These are phyloP conservation scores for Acephala macrosclerotiorum DNA, from an alignment of 2,329 filamentous ascomycete species.

Conservation along the genomic window DNA sequence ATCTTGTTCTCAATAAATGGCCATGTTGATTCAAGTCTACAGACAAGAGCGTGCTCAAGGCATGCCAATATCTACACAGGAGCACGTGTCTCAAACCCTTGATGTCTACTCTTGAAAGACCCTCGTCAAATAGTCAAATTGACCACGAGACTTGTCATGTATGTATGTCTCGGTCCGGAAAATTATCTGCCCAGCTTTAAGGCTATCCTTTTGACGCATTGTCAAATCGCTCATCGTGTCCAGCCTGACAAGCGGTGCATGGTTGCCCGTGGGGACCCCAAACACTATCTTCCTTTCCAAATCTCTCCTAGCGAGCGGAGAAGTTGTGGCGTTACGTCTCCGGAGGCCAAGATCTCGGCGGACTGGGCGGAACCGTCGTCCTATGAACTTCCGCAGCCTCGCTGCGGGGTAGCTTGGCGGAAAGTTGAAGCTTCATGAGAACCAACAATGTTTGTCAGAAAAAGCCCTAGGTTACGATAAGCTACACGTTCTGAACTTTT, in stretches of 20 bases:
- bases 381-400: too few species aligned
- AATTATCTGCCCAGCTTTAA: not conserved
- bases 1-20: not conserved
- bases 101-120: not conserved
- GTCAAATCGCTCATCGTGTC: not conserved
- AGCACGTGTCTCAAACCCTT: not conserved
- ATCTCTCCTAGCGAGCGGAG: not conserved
- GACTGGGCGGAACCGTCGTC: not conserved
- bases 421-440: slow-evolving; percentile 1
- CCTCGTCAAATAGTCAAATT: not conserved
- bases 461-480: not conserved
- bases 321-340: not conserved
- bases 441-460: not conserved
- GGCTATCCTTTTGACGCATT: not conserved
- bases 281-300: not conserved
- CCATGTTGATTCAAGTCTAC: not conserved
- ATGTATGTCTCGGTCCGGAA: not conserved
- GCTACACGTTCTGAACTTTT: not conserved
- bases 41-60: not conserved
- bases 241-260: not conserved
- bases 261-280: not conserved
- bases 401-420: slow-evolving; percentile 1
- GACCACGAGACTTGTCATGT: not conserved
- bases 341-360: not conserved
- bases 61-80: not conserved